Conservation (phyloP, 306 rosid species). For the Cucurbita moschata region DNA sequence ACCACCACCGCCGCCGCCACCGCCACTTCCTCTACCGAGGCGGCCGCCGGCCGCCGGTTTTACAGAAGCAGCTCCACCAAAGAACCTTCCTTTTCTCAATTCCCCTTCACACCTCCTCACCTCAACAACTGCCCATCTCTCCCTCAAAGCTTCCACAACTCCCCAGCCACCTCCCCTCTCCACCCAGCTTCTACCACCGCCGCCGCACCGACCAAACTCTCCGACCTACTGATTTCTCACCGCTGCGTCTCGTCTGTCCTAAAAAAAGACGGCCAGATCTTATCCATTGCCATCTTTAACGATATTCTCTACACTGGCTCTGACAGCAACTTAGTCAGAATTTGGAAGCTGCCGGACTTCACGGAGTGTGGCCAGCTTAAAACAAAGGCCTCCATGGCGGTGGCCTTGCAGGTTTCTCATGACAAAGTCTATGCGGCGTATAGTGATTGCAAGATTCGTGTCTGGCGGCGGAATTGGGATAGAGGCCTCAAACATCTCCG, state of each 20-base stretch:
- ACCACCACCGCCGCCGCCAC: background rate
- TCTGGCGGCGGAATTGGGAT: conserved; percentile 66
- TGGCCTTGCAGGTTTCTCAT: conserved; percentile 55
- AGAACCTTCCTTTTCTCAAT: conserved; percentile 37
- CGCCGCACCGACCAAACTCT: conserved; percentile 10
- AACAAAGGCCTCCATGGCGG: conserved; percentile 53
- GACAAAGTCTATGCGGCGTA: conserved; percentile 83
- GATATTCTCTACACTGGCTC: conserved; percentile 77
- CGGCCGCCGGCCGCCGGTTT: background rate
- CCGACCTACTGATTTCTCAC: conserved; percentile 35
- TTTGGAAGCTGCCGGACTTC: conserved; percentile 88
- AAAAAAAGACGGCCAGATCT: conserved; percentile 72
- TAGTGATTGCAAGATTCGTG: conserved; percentile 66
- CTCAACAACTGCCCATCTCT: conserved; percentile 31
- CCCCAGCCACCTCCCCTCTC: conserved; percentile 44
- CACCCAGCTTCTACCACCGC: conserved; percentile 8
- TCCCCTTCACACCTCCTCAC: conserved; percentile 43
- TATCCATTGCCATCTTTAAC: conserved; percentile 42
- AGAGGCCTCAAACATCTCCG: conserved; percentile 59
- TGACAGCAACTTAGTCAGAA: conserved; percentile 41
- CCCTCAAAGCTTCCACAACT: conserved; percentile 43
- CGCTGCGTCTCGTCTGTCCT: conserved; percentile 81
- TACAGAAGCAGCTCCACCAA: conserved; percentile 62
- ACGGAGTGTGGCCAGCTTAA: conserved; percentile 67
- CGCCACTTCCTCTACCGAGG: background rate